Evolutionary conservation across 768 basidiomycete genomes (phyloP).

Genomic region (Cyclocybe aegerita): DNA sequence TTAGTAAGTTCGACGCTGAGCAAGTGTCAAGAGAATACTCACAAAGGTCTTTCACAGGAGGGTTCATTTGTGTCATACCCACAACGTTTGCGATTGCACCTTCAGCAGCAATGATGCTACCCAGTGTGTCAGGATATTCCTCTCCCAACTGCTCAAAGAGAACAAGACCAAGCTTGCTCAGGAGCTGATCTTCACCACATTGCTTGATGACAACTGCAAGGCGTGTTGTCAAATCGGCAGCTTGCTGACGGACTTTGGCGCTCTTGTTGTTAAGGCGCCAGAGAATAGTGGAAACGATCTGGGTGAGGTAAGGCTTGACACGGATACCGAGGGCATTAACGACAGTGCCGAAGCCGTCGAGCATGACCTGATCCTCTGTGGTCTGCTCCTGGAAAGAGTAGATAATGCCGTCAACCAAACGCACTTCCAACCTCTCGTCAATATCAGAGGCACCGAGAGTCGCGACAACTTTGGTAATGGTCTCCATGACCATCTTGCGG

Average conservation of each 20-base stretch:
- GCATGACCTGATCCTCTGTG: conserved; percentile 98
- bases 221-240: conserved; percentile 96
- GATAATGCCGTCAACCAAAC: conserved; percentile 97
- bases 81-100: conserved; percentile 99
- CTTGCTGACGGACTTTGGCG: conserved; percentile 98
- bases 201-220: conserved; percentile 98
- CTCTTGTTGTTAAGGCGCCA: conserved; percentile 99
- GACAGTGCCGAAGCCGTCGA: conserved; percentile 97
- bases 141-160: conserved; percentile 98
- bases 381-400: conserved; percentile 99
- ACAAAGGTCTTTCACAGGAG: conserved; percentile 98
- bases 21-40: conserved; percentile 37
- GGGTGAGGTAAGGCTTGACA: conserved; percentile 97
- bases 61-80: conserved; percentile 99
- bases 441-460: conserved; percentile 96
- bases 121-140: conserved; percentile 98
- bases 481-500: conserved; percentile 99
- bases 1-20: neutral
- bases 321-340: conserved; percentile 96
- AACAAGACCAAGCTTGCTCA: conserved; percentile 95
- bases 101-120: conserved; percentile 98
- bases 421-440: conserved; percentile 92
- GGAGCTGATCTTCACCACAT: conserved; percentile 92
- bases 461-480: conserved; percentile 94
- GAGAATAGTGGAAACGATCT: conserved; percentile 97